These are phyloP conservation scores for Oxytropis ochrocephala DNA, from an alignment of 306 rosid species.

Conservation along the genomic window DNA sequence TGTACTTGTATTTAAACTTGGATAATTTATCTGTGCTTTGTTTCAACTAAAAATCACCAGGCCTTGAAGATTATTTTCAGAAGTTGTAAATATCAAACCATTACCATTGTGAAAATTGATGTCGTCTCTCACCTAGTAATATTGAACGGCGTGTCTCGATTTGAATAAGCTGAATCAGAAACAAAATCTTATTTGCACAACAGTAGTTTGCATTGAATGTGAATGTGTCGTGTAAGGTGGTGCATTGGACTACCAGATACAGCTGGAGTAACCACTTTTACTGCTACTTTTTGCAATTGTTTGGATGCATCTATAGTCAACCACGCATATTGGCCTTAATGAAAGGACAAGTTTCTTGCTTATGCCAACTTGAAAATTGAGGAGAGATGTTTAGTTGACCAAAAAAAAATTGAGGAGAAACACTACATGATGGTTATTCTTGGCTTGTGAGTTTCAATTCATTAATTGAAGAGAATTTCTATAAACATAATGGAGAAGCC, in stretches of 20 bases:
- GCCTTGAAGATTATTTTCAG: not conserved
- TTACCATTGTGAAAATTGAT: not conserved
- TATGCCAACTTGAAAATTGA: too few species aligned
- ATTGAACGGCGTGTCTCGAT: not conserved
- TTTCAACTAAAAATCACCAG: conserved; percentile 9
- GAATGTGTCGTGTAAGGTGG: not conserved
- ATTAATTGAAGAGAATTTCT: too few species aligned
- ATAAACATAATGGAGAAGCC: too few species aligned
- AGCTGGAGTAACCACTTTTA: too few species aligned
- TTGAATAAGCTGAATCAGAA: not conserved
- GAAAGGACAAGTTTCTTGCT: too few species aligned
- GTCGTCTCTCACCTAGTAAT: not conserved
- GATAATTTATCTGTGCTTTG: conserved; percentile 8
- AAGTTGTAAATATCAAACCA: conserved; percentile 27
- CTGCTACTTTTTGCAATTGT: not conserved
- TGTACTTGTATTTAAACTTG: not conserved
- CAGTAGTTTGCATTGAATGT: not conserved
- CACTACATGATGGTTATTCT: too few species aligned
- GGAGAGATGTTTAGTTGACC: too few species aligned
- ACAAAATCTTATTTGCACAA: not conserved
- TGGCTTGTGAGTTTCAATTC: too few species aligned
- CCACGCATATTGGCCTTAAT: not conserved
- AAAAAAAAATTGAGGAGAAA: too few species aligned
- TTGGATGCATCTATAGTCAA: not conserved
- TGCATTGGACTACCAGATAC: too few species aligned